Base-by-base conservation (phyloP, 129 eudicot species). In the Chrysanthemum seticuspe region DNA sequence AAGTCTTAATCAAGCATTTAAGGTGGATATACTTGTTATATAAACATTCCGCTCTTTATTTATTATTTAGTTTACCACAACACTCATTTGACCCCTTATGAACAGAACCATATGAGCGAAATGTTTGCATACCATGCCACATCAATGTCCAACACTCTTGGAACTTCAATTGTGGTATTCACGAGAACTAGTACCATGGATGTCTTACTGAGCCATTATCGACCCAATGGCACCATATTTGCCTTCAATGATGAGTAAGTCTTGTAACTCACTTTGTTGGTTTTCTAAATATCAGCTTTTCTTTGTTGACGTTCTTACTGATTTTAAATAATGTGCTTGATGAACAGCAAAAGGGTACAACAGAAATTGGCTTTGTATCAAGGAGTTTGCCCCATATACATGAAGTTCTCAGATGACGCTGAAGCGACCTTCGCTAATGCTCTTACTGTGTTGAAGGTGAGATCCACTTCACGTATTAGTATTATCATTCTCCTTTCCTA, bases 41-140 rank as follows among this genome's bases (percentile, higher is more conserved):
- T 18, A 12, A 47, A 31, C 45, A 55, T 47, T 71, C 15, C 15
- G 40, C 12, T 23, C 29, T 63, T 55, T 25, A 10, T 10, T 15
- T 55, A 1, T 45, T 58, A 19, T n/a, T 10, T 8, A n/a, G 25
- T 14, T 18, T 14, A 6, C 21, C 40, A 40, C 23, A 62, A 77
- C n/a, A 49, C 62, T 47, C 61, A 60, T 21, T 76, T 69, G 70
- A 68, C 23, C 21, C 21, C 34, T 49, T 44, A 6, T 9, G 2
- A 74, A 83, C 96, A 94, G 98, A 94, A 94, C 79, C 97, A 90
- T 76, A 90, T 88, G 91, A 90, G 98, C 52, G 98, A 94, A 83
- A 94, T 94, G 98, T 90, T 94, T 83, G 98, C 98, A 62, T 94
- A 76, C 81, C 97, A 94, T 83, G 97, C 96, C 53, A 94, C 93